Percentiles rank a stretch among this genome's conserved stretches.
Conservation (phyloP, 768 basidiomycete species). For the Podaxis sp. region DNA sequence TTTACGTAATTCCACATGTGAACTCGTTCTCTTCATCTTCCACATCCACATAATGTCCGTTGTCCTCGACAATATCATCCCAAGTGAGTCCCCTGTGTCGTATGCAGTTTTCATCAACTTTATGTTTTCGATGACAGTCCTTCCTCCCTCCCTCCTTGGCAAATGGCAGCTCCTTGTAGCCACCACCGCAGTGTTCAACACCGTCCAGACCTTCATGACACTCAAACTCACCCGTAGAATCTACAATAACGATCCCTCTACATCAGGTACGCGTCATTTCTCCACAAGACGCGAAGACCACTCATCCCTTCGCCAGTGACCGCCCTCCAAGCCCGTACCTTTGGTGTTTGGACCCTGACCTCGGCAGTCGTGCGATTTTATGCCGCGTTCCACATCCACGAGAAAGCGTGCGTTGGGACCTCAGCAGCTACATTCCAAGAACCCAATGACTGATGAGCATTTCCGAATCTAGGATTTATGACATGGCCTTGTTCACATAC, state of each 20-base stretch:
- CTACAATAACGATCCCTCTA: slow-evolving; percentile 50
- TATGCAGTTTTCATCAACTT: neutral
- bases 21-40: neutral
- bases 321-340: slow-evolving; percentile 80
- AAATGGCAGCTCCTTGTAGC: slow-evolving; percentile 87
- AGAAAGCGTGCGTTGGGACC: slow-evolving; percentile 59
- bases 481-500: slow-evolving; percentile 84
- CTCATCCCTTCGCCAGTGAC: slow-evolving; percentile 54
- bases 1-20: slow-evolving; percentile 10
- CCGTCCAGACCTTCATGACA: slow-evolving; percentile 75
- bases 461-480: slow-evolving; percentile 65
- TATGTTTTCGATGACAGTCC: slow-evolving; percentile 31
- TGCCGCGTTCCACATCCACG: slow-evolving; percentile 84
- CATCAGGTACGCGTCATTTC: slow-evolving; percentile 27
- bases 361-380: slow-evolving; percentile 80
- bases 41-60: slow-evolving; percentile 7
- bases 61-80: slow-evolving; percentile 19
- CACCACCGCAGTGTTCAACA: slow-evolving; percentile 78
- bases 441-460: slow-evolving; percentile 1
- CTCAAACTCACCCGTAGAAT: slow-evolving; percentile 73
- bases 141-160: slow-evolving; percentile 68
- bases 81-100: slow-evolving; percentile 17
- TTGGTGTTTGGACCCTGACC: slow-evolving; percentile 88
- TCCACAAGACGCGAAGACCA: neutral
- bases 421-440: neutral